Evolutionary conservation across 176 grass and related monocot genomes (phyloP), one percentile per base, ranked within the genome.

Genomic region (Oryza longistaminata): DNA sequence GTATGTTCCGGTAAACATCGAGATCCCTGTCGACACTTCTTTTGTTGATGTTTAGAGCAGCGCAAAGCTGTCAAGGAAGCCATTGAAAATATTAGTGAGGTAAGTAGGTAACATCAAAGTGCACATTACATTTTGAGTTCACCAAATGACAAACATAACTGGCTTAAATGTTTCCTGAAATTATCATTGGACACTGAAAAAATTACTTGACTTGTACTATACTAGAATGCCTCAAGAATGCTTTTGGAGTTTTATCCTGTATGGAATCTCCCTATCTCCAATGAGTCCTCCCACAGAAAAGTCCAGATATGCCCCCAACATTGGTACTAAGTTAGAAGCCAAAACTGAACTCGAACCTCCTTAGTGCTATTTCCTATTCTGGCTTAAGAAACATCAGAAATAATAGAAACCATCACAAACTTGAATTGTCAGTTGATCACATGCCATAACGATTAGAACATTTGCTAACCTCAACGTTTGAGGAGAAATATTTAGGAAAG

Each of bases 1-100:
- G 92, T 78, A 92, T 92, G 86, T 99, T 99, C 39, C 93, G 93
- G 74, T 99, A 99, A 73, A 96, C 93, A 80, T 99, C 93, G 17
- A 99, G 91, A 77, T 99, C 97, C 81, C 97, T 99, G 86, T 99
- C 93, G 71, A 99, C 97, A 70, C 90, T 92, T 85, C 87, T 93
- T 87, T 99, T 99, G 67, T 91, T 96, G 86, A 99, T 82, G 55
- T 99, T 92, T 40, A 99, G 81, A 15, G 92, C 90, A 53, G 88
- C 48, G 3, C 97, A 99, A 76, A 99, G 93, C 97, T 99, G 78
- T 82, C 9, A 84, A 81, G 39, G 14, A 90, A 83, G 27, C 9
- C 21, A 24, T 80, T 27, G 10, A 25, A 42, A 79, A 66, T 84
- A 25, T 71, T 44, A 84, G 42, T 4, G 34, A 37, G 5, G 35